These are phyloP conservation scores for Suhomyces atakaporum DNA, from an alignment of 1,139 yeast species.

Conservation along the genomic window DNA sequence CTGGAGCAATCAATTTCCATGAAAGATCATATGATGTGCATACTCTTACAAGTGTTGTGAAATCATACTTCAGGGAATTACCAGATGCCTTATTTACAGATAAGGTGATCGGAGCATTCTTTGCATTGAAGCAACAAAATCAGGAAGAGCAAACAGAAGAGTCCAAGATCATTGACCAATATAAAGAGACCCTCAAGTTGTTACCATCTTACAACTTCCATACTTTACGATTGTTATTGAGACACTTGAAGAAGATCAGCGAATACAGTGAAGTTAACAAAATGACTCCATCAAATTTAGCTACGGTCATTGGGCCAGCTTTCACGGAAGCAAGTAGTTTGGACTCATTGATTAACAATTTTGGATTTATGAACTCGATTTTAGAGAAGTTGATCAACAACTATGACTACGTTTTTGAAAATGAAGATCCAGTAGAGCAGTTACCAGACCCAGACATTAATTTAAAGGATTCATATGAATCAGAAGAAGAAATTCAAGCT, in stretches of 20 bases:
- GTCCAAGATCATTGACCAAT: conserved; percentile 31
- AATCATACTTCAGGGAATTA: conserved; percentile 79
- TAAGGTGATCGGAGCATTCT: conserved; percentile 49
- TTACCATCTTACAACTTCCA: conserved; percentile 70
- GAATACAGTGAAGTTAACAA: conserved; percentile 62
- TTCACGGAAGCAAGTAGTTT: conserved; percentile 59
- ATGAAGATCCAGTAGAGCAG: conserved; percentile 4
- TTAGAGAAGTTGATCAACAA: conserved; percentile 52
- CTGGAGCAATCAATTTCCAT: conserved; percentile 58
- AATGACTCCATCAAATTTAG: conserved; percentile 79
- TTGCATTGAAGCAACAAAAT: conserved; percentile 37
- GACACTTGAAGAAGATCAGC: conserved; percentile 68
- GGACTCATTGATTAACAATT: conserved; percentile 49
- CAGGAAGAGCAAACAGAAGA: conserved; percentile 27
- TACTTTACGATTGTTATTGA: conserved; percentile 63
- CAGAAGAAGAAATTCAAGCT: conserved; percentile 9
- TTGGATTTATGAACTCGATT: conserved; percentile 57
- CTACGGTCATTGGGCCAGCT: conserved; percentile 72
- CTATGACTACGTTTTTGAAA: conserved; percentile 42
- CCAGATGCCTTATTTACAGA: conserved; percentile 84
- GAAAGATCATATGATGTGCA: conserved; percentile 80
- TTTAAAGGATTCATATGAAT: conserved; percentile 1
- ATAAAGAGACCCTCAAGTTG: conserved; percentile 45
- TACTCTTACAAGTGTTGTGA: conserved; percentile 87
- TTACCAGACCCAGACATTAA: conserved; percentile 9